Percentiles rank a stretch among this genome's conserved stretches.
These are phyloP conservation scores for Arthrobotrys iridis DNA, from an alignment of 2,329 filamentous ascomycete genomes.

Conservation along the genomic window DNA sequence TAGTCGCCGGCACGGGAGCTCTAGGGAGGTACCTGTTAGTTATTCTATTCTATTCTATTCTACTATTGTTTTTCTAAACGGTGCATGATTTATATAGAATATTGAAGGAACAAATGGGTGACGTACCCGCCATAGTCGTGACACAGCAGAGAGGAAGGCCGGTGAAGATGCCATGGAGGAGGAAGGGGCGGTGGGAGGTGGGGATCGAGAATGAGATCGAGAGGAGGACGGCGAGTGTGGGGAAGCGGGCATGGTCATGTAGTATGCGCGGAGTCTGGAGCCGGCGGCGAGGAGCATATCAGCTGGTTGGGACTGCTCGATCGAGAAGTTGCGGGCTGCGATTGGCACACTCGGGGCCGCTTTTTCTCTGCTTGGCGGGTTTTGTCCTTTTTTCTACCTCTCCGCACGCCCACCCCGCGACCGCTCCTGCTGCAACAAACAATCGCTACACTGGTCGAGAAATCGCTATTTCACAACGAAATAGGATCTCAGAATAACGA, in stretches of 20 bases:
- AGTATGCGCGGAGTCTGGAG: constrained; percentile 31
- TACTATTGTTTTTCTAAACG: not conserved
- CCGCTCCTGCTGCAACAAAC: not conserved
- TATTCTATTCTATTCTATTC: not conserved
- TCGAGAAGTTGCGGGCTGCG: not conserved
- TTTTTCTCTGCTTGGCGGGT: not conserved
- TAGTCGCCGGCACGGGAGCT: constrained; percentile 90
- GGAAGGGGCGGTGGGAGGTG: constrained; percentile 27
- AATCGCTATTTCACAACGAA: too few species aligned
- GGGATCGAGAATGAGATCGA: too few species aligned
- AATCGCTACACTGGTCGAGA: not conserved
- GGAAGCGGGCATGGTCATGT: constrained; percentile 30
- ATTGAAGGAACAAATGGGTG: not conserved
- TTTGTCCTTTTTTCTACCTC: not conserved
- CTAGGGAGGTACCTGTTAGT: constrained; percentile 62
- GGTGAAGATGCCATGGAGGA: constrained; percentile 56
- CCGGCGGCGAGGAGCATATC: constrained; percentile 28
- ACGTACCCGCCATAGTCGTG: constrained; percentile 66
- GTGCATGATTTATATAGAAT: not conserved
- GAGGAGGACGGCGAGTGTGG: constrained; percentile 4
- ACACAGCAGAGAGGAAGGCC: constrained; percentile 62
- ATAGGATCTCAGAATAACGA: too few species aligned
- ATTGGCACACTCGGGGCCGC: not conserved
- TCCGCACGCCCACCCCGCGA: too few species aligned
- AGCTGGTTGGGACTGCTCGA: not conserved